These are phyloP conservation scores for Ceratocystis smalleyi DNA, from an alignment of 2,329 filamentous ascomycete species.

Conservation along the genomic window DNA sequence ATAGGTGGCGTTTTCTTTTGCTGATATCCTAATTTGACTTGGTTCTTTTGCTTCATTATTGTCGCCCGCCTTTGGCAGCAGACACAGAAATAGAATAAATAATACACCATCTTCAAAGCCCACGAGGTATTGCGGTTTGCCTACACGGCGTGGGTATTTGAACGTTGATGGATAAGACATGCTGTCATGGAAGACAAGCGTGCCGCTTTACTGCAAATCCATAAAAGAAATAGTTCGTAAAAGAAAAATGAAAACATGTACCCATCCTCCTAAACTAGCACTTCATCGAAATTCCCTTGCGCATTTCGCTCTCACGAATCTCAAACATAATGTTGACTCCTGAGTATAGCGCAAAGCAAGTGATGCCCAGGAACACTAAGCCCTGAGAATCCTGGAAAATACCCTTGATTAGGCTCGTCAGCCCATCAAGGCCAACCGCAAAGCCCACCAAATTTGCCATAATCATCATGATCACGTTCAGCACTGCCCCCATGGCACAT, in stretches of 20 bases:
- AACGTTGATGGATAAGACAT: not conserved
- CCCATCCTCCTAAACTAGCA: conserved; percentile 25
- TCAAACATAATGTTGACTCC: conserved; percentile 95
- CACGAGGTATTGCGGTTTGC: not conserved
- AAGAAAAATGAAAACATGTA: not conserved
- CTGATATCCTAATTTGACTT: not conserved
- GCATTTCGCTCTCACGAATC: conserved; percentile 67
- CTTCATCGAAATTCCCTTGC: conserved; percentile 68
- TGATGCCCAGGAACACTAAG: conserved; percentile 52
- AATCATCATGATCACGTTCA: conserved; percentile 90
- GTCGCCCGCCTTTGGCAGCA: not conserved
- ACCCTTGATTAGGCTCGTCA: conserved; percentile 58
- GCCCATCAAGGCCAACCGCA: conserved; percentile 75
- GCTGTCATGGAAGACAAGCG: not conserved
- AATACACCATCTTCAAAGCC: not conserved
- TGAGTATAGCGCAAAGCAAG: conserved; percentile 63
- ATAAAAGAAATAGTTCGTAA: not conserved
- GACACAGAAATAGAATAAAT: not conserved
- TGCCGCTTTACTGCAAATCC: not conserved
- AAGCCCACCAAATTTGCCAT: conserved; percentile 88
- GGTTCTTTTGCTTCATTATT: not conserved
- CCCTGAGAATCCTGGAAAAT: conserved; percentile 65
- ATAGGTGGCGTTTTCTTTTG: not conserved
- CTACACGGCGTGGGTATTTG: not conserved
- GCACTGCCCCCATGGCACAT: conserved; percentile 64